Percentiles rank a stretch among this genome's conserved stretches.
Evolutionary conservation across 441 rosid species (phyloP).

Genomic region (Bruguiera hainesii): DNA sequence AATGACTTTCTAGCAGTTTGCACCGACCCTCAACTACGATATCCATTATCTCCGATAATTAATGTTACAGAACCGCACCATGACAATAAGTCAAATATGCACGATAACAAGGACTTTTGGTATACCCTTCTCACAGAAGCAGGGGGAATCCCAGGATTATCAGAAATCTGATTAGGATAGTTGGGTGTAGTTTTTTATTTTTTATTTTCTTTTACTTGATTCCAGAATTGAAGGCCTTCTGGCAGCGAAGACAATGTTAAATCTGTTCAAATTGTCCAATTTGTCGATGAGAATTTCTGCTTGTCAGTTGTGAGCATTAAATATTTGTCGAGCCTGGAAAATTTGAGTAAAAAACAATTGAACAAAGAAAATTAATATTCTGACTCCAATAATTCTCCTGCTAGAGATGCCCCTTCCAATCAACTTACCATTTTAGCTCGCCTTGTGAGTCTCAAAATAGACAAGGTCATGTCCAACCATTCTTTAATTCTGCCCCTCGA

Average conservation of each 20-base stretch:
- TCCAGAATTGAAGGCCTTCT: neutral
- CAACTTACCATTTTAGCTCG: too few species aligned
- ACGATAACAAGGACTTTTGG: constrained; percentile 41
- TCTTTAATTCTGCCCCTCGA: too few species aligned
- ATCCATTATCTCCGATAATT: constrained; percentile 14
- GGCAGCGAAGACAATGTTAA: neutral
- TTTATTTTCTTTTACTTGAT: neutral
- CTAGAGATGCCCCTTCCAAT: too few species aligned
- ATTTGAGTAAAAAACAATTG: too few species aligned
- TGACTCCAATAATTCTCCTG: too few species aligned
- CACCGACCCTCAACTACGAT: constrained; percentile 14
- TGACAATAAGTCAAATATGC: constrained; percentile 12
- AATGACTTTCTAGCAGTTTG: constrained; percentile 9
- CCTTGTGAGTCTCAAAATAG: too few species aligned
- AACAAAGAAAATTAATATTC: too few species aligned
- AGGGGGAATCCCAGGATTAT: constrained; percentile 28
- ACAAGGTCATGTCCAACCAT: too few species aligned
- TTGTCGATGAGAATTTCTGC: neutral
- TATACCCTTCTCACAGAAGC: constrained; percentile 31
- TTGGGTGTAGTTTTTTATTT: neutral
- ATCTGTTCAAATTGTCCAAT: neutral
- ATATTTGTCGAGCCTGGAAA: too few species aligned
- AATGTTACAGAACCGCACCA: constrained; percentile 12
- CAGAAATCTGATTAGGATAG: constrained; percentile 20
- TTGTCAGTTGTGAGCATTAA: neutral